Base-by-base conservation (phyloP, 2,329 filamentous ascomycete genomes). In the Sporothrix globosa region DNA sequence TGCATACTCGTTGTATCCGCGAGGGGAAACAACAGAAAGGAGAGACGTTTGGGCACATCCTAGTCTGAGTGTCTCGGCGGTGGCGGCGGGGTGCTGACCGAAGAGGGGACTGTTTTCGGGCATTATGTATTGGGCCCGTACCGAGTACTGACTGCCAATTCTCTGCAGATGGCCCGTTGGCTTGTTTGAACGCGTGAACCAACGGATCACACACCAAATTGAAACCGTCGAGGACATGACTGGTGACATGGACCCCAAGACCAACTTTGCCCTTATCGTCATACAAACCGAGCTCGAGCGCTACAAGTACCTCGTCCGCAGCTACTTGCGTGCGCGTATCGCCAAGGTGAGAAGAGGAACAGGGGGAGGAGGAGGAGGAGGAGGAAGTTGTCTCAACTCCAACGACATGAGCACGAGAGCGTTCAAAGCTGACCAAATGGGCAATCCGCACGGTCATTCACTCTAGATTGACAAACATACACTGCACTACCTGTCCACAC, bases 231-330 rank as follows among this genome's bases (percentile, higher is more conserved):
- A 80, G 73, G 79, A 80, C 70, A 87, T 94, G 85, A 95, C 91
- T 14, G 91, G 91, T 73, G 90, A 92, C 77, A 91, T 94, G 88
- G 93, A 97, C 77, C 91, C 94, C 61, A 93, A 92, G 80, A 90
- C 92, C 74, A 98, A 97, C 79, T 97, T 99, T 79, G 89, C 89
- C 72, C 89, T 98, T 77, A 97, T 97, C 65, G 91, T 99, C 73
- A 90, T 97, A 69, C 96, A 99, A 83, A 98, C 96, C 7, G 96
- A 99, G 82, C 87, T 99, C 69, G 94, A 97, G 79, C 86, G 96
- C 60, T 96, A 92, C 81, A 97, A 97, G 82, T 99, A 93, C 77
- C 85, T 99, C 27, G 87, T 98, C 21, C 87, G 96, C 72, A 91
- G 91, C 74, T 91, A 95, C 74, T 81, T 99, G 70, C 87, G 96